Evolutionary conservation across 2,329 filamentous ascomycete species (phyloP).

Genomic region (Fonsecaea multimorphosa): DNA sequence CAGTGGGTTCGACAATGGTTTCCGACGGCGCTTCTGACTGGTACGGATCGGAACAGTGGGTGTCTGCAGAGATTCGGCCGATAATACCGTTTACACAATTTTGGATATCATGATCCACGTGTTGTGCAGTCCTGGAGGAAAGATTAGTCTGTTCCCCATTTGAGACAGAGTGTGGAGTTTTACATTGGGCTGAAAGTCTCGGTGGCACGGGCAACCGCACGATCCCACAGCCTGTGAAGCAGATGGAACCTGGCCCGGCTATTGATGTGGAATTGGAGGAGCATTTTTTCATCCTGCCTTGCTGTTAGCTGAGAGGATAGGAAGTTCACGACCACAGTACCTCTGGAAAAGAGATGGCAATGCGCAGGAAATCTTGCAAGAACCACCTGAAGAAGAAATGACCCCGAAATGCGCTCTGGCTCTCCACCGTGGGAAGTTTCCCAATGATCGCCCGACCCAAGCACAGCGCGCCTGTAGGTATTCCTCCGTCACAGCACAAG

Average conservation of each 20-base stretch:
- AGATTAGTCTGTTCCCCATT: slow-evolving; percentile 32
- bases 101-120: slow-evolving; percentile 27
- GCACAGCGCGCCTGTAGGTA: slow-evolving; percentile 83
- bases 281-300: slow-evolving; percentile 62
- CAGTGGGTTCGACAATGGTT: neutral
- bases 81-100: slow-evolving; percentile 31
- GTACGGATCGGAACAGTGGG: slow-evolving; percentile 31
- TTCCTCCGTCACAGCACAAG: slow-evolving; percentile 78
- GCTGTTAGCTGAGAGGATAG: slow-evolving; percentile 44
- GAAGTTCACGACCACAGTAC: slow-evolving; percentile 51
- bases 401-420: slow-evolving; percentile 74
- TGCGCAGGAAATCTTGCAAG: slow-evolving; percentile 83
- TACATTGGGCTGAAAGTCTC: slow-evolving; percentile 75
- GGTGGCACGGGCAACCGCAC: slow-evolving; percentile 78
- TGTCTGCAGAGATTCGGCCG: slow-evolving; percentile 29
- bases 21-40: neutral
- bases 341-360: slow-evolving; percentile 87
- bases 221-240: slow-evolving; percentile 75
- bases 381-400: slow-evolving; percentile 92
- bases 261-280: slow-evolving; percentile 90
- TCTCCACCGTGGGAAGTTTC: slow-evolving; percentile 72
- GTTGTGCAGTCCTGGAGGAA: slow-evolving; percentile 41
- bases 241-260: slow-evolving; percentile 84
- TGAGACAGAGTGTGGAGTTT: slow-evolving; percentile 26
- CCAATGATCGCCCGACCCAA: slow-evolving; percentile 82